Evolutionary conservation across 2,329 filamentous ascomycete genomes (phyloP).

Genomic region (Fusarium drepaniforme): DNA sequence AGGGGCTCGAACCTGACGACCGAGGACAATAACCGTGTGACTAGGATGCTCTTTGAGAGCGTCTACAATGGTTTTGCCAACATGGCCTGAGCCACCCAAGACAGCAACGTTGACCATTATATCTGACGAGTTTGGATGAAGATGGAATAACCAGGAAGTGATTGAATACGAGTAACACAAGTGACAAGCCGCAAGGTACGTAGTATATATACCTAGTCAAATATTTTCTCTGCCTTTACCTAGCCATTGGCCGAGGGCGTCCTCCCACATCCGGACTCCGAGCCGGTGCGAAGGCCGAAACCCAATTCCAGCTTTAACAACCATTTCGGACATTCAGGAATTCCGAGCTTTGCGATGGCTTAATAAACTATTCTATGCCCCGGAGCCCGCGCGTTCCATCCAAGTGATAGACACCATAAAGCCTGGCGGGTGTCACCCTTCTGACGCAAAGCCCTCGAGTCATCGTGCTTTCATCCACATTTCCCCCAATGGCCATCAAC

Average conservation of each 20-base stretch:
- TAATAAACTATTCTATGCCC: neutral
- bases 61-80: slow-evolving; percentile 21
- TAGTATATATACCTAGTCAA: neutral
- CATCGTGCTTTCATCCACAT: neutral
- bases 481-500: neutral
- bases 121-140: neutral
- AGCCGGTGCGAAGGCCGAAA: neutral
- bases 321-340: neutral
- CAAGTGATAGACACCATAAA: neutral
- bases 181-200: neutral
- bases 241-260: neutral
- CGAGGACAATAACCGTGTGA: slow-evolving; percentile 17
- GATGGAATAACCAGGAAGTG: neutral
- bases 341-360: neutral
- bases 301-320: neutral
- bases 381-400: neutral
- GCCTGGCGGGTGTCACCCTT: neutral
- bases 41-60: slow-evolving; percentile 12
- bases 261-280: neutral
- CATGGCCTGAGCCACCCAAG: slow-evolving; percentile 24
- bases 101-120: slow-evolving; percentile 23
- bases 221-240: neutral
- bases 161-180: neutral
- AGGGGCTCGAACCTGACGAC: slow-evolving; percentile 7
- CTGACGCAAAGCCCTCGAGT: neutral